Percentiles rank a stretch among this genome's conserved stretches.
Conservation (phyloP, 495 filamentous ascomycete genomes). For the Aspergillus olivimuriae region DNA sequence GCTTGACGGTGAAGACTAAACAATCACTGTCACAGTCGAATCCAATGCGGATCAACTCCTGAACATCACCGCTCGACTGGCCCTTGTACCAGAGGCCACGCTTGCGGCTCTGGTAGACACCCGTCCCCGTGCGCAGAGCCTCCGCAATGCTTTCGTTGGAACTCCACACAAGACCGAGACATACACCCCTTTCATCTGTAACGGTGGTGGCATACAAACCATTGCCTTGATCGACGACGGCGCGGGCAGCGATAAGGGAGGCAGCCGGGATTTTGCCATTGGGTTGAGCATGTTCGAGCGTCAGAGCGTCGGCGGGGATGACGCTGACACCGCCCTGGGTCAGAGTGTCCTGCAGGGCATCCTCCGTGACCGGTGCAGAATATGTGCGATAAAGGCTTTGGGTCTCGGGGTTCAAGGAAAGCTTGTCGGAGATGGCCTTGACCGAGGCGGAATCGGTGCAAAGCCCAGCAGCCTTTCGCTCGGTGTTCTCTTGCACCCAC, state of each 20-base stretch:
- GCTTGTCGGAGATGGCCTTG: slow-evolving; percentile 39
- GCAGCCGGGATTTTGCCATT: slow-evolving; percentile 57
- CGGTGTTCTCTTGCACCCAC: slow-evolving; percentile 36
- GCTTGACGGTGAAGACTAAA: slow-evolving; percentile 78
- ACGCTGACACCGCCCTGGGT: slow-evolving; percentile 66
- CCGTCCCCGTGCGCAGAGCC: slow-evolving; percentile 77
- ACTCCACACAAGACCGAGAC: slow-evolving; percentile 88
- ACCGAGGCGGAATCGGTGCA: slow-evolving; percentile 44
- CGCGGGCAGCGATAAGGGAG: slow-evolving; percentile 59
- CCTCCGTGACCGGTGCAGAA: slow-evolving; percentile 31
- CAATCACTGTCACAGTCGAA: slow-evolving; percentile 92
- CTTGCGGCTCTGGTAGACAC: slow-evolving; percentile 94
- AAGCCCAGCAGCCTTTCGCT: slow-evolving; percentile 49
- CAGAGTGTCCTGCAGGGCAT: slow-evolving; percentile 45
- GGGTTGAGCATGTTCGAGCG: slow-evolving; percentile 52
- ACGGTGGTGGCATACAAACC: slow-evolving; percentile 83
- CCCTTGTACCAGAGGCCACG: slow-evolving; percentile 96
- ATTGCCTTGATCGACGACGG: slow-evolving; percentile 77
- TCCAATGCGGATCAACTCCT: slow-evolving; percentile 78
- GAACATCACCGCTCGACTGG: slow-evolving; percentile 84
- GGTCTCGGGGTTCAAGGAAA: slow-evolving; percentile 32
- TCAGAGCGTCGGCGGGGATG: slow-evolving; percentile 63
- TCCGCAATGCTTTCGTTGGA: slow-evolving; percentile 82
- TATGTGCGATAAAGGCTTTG: slow-evolving; percentile 32
- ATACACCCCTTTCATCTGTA: slow-evolving; percentile 77